Percentiles rank a stretch among this genome's conserved stretches.
These are phyloP conservation scores for Orbilia ellipsospora DNA, from an alignment of 2,329 filamentous ascomycete species.

Conservation along the genomic window DNA sequence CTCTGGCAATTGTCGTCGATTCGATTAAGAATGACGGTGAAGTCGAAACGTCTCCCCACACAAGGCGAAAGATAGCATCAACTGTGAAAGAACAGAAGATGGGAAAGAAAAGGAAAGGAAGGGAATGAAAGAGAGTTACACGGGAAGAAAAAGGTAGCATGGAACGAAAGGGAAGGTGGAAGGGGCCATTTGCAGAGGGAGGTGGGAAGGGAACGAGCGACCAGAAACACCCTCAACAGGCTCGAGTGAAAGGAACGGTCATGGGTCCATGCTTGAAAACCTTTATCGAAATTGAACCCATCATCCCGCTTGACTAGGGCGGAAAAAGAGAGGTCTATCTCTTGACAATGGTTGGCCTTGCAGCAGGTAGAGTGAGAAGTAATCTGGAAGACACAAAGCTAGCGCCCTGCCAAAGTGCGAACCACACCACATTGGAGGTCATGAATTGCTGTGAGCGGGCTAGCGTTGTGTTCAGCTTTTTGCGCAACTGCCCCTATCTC, in stretches of 20 bases:
- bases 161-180: constrained; percentile 50
- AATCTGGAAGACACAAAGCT: not conserved
- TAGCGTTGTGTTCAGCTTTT: constrained; percentile 38
- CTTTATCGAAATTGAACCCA: constrained; percentile 54
- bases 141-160: constrained; percentile 35
- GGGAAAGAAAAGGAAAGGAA: constrained; percentile 33
- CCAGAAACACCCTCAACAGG: constrained; percentile 39
- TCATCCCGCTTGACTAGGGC: constrained; percentile 51
- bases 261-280: constrained; percentile 46
- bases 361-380: constrained; percentile 47
- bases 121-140: constrained; percentile 27
- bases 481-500: constrained; percentile 50
- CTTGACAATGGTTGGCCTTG: constrained; percentile 48
- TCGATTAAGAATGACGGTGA: constrained; percentile 49
- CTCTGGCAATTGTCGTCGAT: constrained; percentile 51
- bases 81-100: constrained; percentile 43
- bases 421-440: constrained; percentile 28
- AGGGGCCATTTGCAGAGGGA: constrained; percentile 21
- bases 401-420: constrained; percentile 28
- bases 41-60: constrained; percentile 48
- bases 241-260: constrained; percentile 32
- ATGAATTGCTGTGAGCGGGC: constrained; percentile 23
- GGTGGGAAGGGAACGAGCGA: constrained; percentile 13
- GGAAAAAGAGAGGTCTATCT: constrained; percentile 49
- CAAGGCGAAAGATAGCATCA: constrained; percentile 47